Conservation (phyloP, 1,284 basidiomycete genomes). For the Phaffia rhodozyma region DNA sequence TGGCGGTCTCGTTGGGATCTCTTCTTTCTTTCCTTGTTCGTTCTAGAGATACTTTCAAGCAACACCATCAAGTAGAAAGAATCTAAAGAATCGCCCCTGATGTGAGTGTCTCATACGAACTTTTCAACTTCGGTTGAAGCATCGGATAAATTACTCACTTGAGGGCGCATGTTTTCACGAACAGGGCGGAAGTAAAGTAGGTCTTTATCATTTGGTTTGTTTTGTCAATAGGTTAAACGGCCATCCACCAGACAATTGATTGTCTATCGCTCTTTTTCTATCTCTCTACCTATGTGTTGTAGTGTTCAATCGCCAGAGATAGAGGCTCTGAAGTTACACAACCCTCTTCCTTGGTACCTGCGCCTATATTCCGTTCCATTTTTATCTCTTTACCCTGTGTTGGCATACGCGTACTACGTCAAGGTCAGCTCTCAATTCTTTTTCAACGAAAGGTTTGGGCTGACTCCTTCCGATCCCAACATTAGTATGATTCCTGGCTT, state of each 20-base stretch:
- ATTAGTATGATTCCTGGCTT: constrained; percentile 75
- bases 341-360: constrained; percentile 59
- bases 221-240: not conserved
- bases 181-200: not conserved
- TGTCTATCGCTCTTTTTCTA: not conserved
- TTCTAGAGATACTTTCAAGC: too few species aligned
- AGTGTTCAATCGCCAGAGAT: constrained; percentile 74
- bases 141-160: too few species aligned
- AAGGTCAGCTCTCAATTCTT: constrained; percentile 28
- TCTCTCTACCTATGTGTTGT: not conserved
- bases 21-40: too few species aligned
- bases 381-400: constrained; percentile 71
- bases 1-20: too few species aligned
- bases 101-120: too few species aligned
- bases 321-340: constrained; percentile 62
- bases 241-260: not conserved
- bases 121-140: too few species aligned
- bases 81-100: too few species aligned
- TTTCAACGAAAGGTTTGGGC: constrained; percentile 19
- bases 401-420: constrained; percentile 82
- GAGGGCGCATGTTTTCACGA: too few species aligned
- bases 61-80: too few species aligned
- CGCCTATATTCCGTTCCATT: constrained; percentile 79
- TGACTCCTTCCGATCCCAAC: constrained; percentile 2
- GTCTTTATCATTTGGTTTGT: too few species aligned